A percentile compares a stretch with the other conserved stretches of the same genome.
Evolutionary conservation across 768 basidiomycete species (phyloP).

Genomic region (Neoboletus subvelutipes): DNA sequence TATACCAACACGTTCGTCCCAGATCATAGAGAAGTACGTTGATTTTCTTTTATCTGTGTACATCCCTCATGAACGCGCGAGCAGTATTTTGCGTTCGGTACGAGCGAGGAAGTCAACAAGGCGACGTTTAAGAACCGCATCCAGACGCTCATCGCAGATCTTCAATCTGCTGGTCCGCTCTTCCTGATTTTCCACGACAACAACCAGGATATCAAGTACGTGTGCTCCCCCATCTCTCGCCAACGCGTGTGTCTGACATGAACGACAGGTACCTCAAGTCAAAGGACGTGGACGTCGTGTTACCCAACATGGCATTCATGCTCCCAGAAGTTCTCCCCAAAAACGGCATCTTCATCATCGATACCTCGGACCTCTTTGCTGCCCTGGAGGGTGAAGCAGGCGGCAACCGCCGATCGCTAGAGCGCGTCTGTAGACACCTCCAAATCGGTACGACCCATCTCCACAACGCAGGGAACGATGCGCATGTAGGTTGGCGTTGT

Average conservation of each 20-base stretch:
- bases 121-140: constrained; percentile 53
- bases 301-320: constrained; percentile 50
- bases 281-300: constrained; percentile 47
- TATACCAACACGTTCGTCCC: constrained; percentile 66
- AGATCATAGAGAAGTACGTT: constrained; percentile 55
- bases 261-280: constrained; percentile 52
- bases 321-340: constrained; percentile 57
- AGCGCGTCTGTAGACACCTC: constrained; percentile 62
- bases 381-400: constrained; percentile 65
- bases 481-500: constrained; percentile 51
- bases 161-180: constrained; percentile 52
- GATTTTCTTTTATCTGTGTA: not conserved
- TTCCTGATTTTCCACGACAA: constrained; percentile 83
- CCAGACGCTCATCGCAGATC: constrained; percentile 40
- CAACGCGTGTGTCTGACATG: not conserved
- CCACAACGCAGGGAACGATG: constrained; percentile 90
- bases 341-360: constrained; percentile 61
- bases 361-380: constrained; percentile 73
- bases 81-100: constrained; percentile 68
- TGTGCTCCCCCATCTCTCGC: not conserved
- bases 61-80: not conserved
- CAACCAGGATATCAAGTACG: constrained; percentile 73
- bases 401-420: constrained; percentile 53
- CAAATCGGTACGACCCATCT: constrained; percentile 53
- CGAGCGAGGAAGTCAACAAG: constrained; percentile 54